Percentiles rank a stretch among this genome's conserved stretches.
These are phyloP conservation scores for Phenoliferia sp. DNA, from an alignment of 1,284 basidiomycete genomes.

Conservation along the genomic window DNA sequence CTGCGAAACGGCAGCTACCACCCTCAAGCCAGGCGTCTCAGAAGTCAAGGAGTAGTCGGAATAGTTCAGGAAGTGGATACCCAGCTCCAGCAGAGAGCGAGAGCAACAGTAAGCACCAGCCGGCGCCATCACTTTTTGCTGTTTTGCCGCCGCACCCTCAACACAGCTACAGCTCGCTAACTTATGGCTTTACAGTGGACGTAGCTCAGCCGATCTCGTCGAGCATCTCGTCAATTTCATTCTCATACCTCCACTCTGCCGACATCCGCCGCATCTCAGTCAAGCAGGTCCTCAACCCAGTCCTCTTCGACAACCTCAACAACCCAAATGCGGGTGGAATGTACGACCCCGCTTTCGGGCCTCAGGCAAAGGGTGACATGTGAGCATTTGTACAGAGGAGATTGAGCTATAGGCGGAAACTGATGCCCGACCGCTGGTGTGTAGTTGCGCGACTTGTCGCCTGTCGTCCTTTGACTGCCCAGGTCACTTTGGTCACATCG, in stretches of 20 bases:
- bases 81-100: too few relatives aligned
- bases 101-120: too few relatives aligned
- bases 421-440: neutral
- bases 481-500: conserved; percentile 99
- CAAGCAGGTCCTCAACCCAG: conserved; percentile 90
- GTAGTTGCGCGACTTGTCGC: conserved; percentile 89
- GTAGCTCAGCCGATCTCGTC: conserved; percentile 84
- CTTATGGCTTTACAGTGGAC: conserved; percentile 72
- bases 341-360: conserved; percentile 93
- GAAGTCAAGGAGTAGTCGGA: too few relatives aligned
- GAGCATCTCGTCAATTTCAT: conserved; percentile 78
- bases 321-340: conserved; percentile 86
- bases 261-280: conserved; percentile 92
- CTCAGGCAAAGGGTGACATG: conserved; percentile 81
- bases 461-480: conserved; percentile 91
- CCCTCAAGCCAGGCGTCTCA: too few relatives aligned
- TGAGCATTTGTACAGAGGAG: conserved; percentile 46
- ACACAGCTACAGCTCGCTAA: too few relatives aligned
- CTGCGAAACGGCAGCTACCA: too few relatives aligned
- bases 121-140: too few relatives aligned
- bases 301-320: conserved; percentile 89
- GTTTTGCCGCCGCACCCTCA: too few relatives aligned
- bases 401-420: neutral
- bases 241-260: conserved; percentile 88
- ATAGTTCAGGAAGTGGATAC: too few relatives aligned